Conservation (phyloP, 2,329 filamentous ascomycete species). For the Ceratocystis huliohia region DNA sequence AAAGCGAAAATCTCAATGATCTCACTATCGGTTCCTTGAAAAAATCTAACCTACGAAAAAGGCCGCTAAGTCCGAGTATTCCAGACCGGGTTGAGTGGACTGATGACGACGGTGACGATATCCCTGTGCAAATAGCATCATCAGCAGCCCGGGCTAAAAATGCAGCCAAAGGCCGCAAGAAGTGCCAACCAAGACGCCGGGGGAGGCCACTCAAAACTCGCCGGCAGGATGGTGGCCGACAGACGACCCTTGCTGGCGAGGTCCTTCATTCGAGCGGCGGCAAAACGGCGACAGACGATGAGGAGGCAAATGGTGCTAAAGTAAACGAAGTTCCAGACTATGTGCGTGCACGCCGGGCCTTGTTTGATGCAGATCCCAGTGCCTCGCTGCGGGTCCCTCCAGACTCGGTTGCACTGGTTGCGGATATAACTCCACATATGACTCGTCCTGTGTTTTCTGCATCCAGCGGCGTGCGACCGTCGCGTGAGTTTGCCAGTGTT, state of each 20-base stretch:
- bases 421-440: slow-evolving; percentile 38
- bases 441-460: slow-evolving; percentile 58
- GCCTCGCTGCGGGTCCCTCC: slow-evolving; percentile 66
- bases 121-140: background rate
- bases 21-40: background rate
- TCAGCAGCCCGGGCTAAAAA: background rate
- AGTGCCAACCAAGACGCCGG: background rate
- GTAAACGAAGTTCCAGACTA: slow-evolving; percentile 50
- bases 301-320: background rate
- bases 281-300: background rate
- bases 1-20: background rate
- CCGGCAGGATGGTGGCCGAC: background rate
- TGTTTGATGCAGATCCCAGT: slow-evolving; percentile 52
- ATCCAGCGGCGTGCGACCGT: slow-evolving; percentile 46
- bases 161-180: background rate
- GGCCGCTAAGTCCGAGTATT: background rate
- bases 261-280: background rate
- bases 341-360: slow-evolving; percentile 50
- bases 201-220: background rate
- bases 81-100: slow-evolving; percentile 15
- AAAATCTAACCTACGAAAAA: background rate
- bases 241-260: background rate
- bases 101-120: slow-evolving; percentile 14
- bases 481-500: slow-evolving; percentile 61
- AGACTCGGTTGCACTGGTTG: slow-evolving; percentile 59